Percentiles rank a stretch among this genome's conserved stretches.
phyloP scores from a whole-genome alignment of 805 yeast species.

The Tetrapisispora arboricola region DNA sequence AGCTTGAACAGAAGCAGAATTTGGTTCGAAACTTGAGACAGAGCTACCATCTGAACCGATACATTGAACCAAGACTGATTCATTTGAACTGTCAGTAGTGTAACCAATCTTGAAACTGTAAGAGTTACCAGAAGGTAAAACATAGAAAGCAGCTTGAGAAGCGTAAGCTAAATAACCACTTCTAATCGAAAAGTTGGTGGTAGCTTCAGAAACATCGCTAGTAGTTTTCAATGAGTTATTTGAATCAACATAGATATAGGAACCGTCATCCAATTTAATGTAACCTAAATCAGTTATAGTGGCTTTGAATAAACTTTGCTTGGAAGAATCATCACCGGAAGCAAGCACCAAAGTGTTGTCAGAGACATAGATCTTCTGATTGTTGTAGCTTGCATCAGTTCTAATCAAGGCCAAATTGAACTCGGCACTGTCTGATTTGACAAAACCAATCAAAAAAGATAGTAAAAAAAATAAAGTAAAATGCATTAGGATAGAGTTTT shows the following conservation, averaged over 20 bases:
- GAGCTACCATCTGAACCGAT: conserved; percentile 8
- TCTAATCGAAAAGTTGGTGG: conserved; percentile 32
- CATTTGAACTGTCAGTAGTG: neutral
- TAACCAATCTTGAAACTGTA: conserved; percentile 4
- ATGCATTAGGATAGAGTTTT: neutral
- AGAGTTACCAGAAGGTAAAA: conserved; percentile 3
- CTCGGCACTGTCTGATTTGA: neutral
- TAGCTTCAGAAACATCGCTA: conserved; percentile 17
- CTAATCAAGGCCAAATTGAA: neutral
- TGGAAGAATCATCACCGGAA: neutral
- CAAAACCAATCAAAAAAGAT: neutral
- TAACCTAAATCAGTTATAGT: conserved; percentile 27
- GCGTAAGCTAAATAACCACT: conserved; percentile 5
- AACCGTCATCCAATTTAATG: conserved; percentile 21
- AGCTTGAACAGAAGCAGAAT: conserved; percentile 7
- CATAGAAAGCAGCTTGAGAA: conserved; percentile 25
- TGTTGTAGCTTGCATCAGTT: neutral
- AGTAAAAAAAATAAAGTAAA: neutral
- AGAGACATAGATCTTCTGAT: neutral
- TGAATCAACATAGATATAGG: conserved; percentile 22
- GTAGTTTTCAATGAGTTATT: conserved; percentile 18
- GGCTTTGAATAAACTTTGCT: conserved; percentile 1
- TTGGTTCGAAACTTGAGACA: conserved; percentile 15
- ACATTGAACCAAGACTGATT: neutral
- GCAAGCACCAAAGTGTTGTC: neutral